Evolutionary conservation across 2,329 filamentous ascomycete species (phyloP).

Genomic region (Ceratocystis cubensis): DNA sequence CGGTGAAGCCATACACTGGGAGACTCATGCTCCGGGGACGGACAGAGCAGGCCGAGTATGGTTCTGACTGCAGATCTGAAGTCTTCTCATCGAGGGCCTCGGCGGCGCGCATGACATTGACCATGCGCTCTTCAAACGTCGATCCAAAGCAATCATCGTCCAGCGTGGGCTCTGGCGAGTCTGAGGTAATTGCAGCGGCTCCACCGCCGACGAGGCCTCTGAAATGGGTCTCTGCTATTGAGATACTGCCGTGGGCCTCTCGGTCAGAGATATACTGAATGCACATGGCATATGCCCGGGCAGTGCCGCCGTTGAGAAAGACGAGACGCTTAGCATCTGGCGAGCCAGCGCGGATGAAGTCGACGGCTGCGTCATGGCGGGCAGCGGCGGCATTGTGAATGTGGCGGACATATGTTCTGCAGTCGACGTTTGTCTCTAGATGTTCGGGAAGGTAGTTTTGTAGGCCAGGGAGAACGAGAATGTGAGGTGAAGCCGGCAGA

Average conservation of each 20-base stretch:
- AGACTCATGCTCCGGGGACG: slow-evolving; percentile 38
- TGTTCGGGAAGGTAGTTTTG: slow-evolving; percentile 34
- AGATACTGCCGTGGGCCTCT: slow-evolving; percentile 37
- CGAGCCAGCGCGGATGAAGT: slow-evolving; percentile 39
- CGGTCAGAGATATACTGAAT: slow-evolving; percentile 42
- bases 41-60: slow-evolving; percentile 33
- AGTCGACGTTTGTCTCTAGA: slow-evolving; percentile 26
- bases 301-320: slow-evolving; percentile 48
- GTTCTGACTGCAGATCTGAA: slow-evolving; percentile 38
- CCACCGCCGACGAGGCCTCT: slow-evolving; percentile 40
- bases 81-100: slow-evolving; percentile 46
- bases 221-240: slow-evolving; percentile 41
- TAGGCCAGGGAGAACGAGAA: slow-evolving; percentile 44
- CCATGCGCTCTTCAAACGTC: slow-evolving; percentile 35
- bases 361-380: slow-evolving; percentile 37
- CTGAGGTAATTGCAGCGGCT: slow-evolving; percentile 27
- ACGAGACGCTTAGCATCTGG: slow-evolving; percentile 41
- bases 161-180: slow-evolving; percentile 13
- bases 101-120: slow-evolving; percentile 45
- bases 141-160: slow-evolving; percentile 19
- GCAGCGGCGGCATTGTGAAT: slow-evolving; percentile 39
- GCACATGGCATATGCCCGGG: slow-evolving; percentile 42
- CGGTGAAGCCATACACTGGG: slow-evolving; percentile 35
- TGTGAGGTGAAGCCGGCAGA: slow-evolving; percentile 45
- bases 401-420: slow-evolving; percentile 33